phyloP scores from a whole-genome alignment of 2,329 filamentous ascomycete genomes.

The Microdochium paspali region DNA sequence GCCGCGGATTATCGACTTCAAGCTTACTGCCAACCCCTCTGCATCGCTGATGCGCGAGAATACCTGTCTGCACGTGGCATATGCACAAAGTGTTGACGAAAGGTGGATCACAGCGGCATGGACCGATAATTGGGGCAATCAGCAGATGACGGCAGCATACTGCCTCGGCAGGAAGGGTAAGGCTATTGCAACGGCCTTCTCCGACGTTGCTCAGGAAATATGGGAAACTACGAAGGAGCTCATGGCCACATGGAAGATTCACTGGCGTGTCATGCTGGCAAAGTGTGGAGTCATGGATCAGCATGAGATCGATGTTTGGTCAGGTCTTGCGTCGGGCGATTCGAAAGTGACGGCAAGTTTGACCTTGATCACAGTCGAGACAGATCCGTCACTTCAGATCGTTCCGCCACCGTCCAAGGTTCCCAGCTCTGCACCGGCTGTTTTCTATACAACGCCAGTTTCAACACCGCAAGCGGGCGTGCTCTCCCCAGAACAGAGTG shows the following conservation, averaged over 20 bases:
- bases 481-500: conserved; percentile 51
- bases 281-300: conserved; percentile 61
- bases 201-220: conserved; percentile 62
- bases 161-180: conserved; percentile 54
- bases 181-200: conserved; percentile 40
- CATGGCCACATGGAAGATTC: conserved; percentile 58
- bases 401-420: conserved; percentile 45
- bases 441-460: conserved; percentile 52
- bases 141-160: conserved; percentile 66
- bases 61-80: conserved; percentile 71
- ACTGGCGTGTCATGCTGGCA: conserved; percentile 69
- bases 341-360: conserved; percentile 40
- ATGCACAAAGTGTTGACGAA: conserved; percentile 65
- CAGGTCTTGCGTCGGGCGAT: conserved; percentile 40
- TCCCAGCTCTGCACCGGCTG: conserved; percentile 29
- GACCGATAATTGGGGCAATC: conserved; percentile 68
- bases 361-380: conserved; percentile 56
- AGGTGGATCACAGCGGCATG: conserved; percentile 73
- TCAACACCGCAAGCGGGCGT: conserved; percentile 55
- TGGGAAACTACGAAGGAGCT: conserved; percentile 72
- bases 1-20: conserved; percentile 68
- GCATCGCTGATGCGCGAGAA: conserved; percentile 69
- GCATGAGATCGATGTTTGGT: conserved; percentile 54
- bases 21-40: conserved; percentile 57
- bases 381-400: conserved; percentile 53